Evolutionary conservation across 306 rosid species (phyloP).

Genomic region (Hippophae gyantsensis): DNA sequence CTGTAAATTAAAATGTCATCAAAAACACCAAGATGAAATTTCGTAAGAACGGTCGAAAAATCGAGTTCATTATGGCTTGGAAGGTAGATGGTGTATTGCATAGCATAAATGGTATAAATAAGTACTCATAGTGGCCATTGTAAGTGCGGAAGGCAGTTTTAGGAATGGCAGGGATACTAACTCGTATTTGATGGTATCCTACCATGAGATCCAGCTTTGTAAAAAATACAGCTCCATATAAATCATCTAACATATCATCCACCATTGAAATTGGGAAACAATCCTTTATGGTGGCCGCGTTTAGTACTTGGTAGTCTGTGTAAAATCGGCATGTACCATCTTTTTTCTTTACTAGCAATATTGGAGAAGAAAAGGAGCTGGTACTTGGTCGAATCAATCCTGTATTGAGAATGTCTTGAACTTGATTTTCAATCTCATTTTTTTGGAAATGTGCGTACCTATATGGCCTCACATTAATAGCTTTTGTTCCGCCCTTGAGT

Average conservation of each 20-base stretch:
- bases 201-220: neutral
- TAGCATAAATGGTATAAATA: neutral
- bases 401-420: neutral
- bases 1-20: conserved; percentile 1
- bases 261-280: neutral
- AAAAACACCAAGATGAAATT: neutral
- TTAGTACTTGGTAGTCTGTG: neutral
- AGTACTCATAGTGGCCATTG: conserved; percentile 1
- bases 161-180: neutral
- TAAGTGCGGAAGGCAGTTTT: neutral
- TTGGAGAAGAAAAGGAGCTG: neutral
- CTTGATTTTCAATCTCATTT: neutral
- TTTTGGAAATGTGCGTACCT: neutral
- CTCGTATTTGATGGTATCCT: neutral
- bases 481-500: rapidly evolving
- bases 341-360: neutral
- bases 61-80: neutral
- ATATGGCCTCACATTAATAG: neutral
- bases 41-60: neutral
- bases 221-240: neutral
- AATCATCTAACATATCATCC: neutral
- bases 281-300: neutral
- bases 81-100: neutral
- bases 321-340: neutral
- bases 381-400: neutral